Evolutionary conservation across 129 eudicot species (phyloP), one percentile per base, ranked within the genome.

Genomic region (Helianthus tuberosus): DNA sequence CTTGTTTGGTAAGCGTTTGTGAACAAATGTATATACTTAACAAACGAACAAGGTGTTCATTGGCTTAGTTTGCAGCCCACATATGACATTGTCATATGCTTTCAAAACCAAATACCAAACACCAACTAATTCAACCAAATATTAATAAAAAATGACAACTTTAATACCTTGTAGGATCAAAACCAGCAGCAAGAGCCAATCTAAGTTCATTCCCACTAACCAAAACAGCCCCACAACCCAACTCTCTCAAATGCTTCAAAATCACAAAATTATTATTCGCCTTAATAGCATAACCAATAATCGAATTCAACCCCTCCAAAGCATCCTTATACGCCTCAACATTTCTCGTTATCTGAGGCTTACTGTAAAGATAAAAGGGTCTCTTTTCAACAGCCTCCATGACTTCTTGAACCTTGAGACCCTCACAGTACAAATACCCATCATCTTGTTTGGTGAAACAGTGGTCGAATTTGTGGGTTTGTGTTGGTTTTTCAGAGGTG

Each of bases 121-220:
- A 39, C 6, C 44, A 39, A 8, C 44, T 5, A 39, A 39, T 7
- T 39, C 8, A 39, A 39, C 8, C 23, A 48, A 47, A 46, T 3
- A 11, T 14, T 13, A 16, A 7, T 53, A 11, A 68, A 68, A 46
- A 20, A 6, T 20, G 5, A 47, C 59, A 77, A 6, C 14, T 47
- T 6, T 5, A 11, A 15, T 35, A 92, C 98, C 85, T 89, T 5
- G 89, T 87, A 74, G 98, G 96, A 87, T 92, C 96, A 73, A 92
- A 92, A 13, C 98, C 98, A 57, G 96, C 96, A 8, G 52, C 77
- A 5, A 92, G 82, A 1, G 98, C 98, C 67, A 92, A 77, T 64
- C 85, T 78, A 57, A 92, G 94, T 75, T 92, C 98, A 85, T 92
- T 92, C 35, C 98, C 98, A 84, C 98, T 92, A 75, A 92, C 98